Evolutionary conservation across 176 grass and related monocot species (phyloP), one percentile per base, ranked within the genome.

Genomic region (Oryza rufipogon): DNA sequence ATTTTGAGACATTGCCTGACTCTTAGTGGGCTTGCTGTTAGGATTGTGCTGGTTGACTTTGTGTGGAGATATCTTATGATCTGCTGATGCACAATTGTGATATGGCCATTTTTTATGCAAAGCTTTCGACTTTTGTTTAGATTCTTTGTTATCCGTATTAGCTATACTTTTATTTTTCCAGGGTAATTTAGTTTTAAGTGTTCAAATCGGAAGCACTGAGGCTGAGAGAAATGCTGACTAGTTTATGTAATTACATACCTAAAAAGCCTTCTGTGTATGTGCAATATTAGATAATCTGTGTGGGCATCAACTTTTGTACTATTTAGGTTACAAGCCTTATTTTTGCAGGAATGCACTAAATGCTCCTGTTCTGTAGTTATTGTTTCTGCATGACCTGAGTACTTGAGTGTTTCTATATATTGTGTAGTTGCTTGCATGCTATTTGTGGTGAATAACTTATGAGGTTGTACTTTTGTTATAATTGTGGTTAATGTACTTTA

Each of bases 391-490:
- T 78, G n/a, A 72, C 25, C 73, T 36, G 19, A 70, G 16, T 80
- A 48, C 58, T 52, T 34, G 17, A 73, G 34, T 78, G 66, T 72
- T 86, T 78, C 14, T 73, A 16, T 44, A 16, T 68, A 32, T 81
- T 58, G 41, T 61, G 61, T 32, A 48, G 68, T 66, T 66, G 26
- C 63, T 56, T 76, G 47, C 60, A 73, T 81, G 56, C 46, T 68
- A 47, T 82, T 82, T 83, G 67, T 36, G n/a, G 7, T n/a, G 25
- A 19, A 39, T 86, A 78, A 2, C 86, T 86, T 78, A 36, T 61
- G 51, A 45, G 28, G 23, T 65, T 86, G 67, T 78, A 61, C 39
- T 20, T 81, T 82, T 68, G n/a, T 86, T 72, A 78, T 83, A 26
- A 67, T 39, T 45, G 61, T 78, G 71, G 19, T 46, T 78, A 19